A percentile compares a stretch with the other conserved stretches of the same genome.
Conservation (phyloP, 345 rosid species). For the Hibiscus tridactylites region DNA sequence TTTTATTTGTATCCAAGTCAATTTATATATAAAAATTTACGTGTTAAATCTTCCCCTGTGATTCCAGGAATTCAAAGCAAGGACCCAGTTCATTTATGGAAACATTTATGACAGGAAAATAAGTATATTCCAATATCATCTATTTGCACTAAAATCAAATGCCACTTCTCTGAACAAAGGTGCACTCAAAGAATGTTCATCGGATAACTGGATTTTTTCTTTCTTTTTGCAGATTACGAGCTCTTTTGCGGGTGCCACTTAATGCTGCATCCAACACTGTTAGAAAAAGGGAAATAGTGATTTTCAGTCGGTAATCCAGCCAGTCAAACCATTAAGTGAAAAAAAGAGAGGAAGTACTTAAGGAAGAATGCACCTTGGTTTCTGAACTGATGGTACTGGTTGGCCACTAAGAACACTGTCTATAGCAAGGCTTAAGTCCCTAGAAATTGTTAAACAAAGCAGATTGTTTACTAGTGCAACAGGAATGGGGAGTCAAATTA, state of each 20-base stretch:
- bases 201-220: not conserved
- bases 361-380: slow-evolving; percentile 49
- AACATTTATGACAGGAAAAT: not conserved
- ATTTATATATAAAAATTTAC: not conserved
- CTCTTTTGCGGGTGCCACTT: slow-evolving; percentile 69
- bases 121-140: not conserved
- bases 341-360: not conserved
- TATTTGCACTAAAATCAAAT: not conserved
- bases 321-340: not conserved
- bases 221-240: slow-evolving; percentile 15
- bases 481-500: not conserved
- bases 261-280: slow-evolving; percentile 92
- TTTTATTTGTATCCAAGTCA: not conserved
- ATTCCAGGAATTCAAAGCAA: not conserved
- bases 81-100: not conserved
- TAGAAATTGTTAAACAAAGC: slow-evolving; percentile 14
- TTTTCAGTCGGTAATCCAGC: slow-evolving; percentile 10
- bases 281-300: slow-evolving; percentile 11
- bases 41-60: not conserved
- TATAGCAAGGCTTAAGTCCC: slow-evolving; percentile 69
- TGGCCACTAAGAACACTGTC: slow-evolving; percentile 62
- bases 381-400: slow-evolving; percentile 27
- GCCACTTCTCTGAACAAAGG: slow-evolving; percentile 10
- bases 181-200: not conserved
- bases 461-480: slow-evolving; percentile 8